Percentiles rank a stretch among this genome's conserved stretches.
Conservation (phyloP, 768 basidiomycete species). For the Favolaschia claudopus region DNA sequence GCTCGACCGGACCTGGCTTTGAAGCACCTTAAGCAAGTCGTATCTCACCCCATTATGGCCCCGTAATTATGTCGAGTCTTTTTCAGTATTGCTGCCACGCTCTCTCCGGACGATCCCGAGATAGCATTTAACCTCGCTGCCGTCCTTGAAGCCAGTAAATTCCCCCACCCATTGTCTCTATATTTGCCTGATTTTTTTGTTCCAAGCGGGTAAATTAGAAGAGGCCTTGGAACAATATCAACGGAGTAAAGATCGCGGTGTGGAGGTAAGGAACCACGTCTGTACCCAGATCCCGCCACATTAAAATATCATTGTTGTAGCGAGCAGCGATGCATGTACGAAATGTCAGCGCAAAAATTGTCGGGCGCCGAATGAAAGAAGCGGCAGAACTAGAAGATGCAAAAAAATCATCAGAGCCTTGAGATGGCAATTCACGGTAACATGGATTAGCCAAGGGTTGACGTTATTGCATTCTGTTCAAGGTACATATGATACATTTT, state of each 20-base stretch:
- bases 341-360: conserved; percentile 85
- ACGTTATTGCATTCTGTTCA: conserved; percentile 13
- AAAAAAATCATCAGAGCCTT: conserved; percentile 35
- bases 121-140: conserved; percentile 93
- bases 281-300: background rate
- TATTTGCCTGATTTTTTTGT: conserved; percentile 35
- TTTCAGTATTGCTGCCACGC: conserved; percentile 78
- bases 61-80: conserved; percentile 41
- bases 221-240: conserved; percentile 86
- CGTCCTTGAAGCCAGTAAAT: conserved; percentile 87
- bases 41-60: conserved; percentile 30
- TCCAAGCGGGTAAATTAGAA: conserved; percentile 77
- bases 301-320: conserved; percentile 1
- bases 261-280: conserved; percentile 50
- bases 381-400: conserved; percentile 49
- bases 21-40: conserved; percentile 78
- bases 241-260: conserved; percentile 76
- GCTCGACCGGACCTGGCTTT: conserved; percentile 87
- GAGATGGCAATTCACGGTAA: background rate
- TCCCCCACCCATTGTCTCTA: conserved; percentile 42
- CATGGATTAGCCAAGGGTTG: conserved; percentile 3
- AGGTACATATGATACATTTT: conserved; percentile 12
- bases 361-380: conserved; percentile 67
- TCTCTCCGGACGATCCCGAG: conserved; percentile 89
- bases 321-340: conserved; percentile 84